phyloP scores from a whole-genome alignment of 441 rosid species.

The Pelargonium citronellum region DNA sequence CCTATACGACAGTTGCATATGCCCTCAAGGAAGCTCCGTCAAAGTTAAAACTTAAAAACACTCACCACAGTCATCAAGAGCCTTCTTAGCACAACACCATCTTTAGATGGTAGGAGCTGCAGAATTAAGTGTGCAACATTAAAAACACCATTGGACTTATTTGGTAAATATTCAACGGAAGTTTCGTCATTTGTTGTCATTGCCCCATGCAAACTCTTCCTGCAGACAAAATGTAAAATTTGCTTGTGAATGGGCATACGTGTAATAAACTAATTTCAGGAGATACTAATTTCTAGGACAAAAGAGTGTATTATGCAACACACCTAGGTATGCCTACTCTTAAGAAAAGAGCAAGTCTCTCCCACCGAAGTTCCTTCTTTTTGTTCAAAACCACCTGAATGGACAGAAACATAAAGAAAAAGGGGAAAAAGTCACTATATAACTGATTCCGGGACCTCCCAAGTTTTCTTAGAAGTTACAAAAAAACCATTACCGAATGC shows the following conservation, averaged over 20 bases:
- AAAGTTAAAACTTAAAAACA: slow-evolving; percentile 21
- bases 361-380: slow-evolving; percentile 86
- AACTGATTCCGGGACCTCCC: slow-evolving; percentile 14
- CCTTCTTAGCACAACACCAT: slow-evolving; percentile 74
- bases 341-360: slow-evolving; percentile 66
- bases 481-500: slow-evolving; percentile 47
- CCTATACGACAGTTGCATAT: background rate
- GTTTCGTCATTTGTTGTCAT: slow-evolving; percentile 34
- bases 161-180: slow-evolving; percentile 33
- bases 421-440: slow-evolving; percentile 13
- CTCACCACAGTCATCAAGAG: slow-evolving; percentile 89
- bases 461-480: slow-evolving; percentile 15
- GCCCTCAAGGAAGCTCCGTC: background rate
- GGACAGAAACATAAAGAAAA: slow-evolving; percentile 7
- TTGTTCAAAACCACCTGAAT: slow-evolving; percentile 66
- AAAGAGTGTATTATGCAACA: background rate
- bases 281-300: slow-evolving; percentile 3
- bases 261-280: background rate
- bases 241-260: slow-evolving; percentile 7
- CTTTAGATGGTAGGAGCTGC: slow-evolving; percentile 65
- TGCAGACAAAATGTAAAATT: slow-evolving; percentile 29
- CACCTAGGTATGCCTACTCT: slow-evolving; percentile 65
- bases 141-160: slow-evolving; percentile 33
- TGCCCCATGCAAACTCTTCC: slow-evolving; percentile 43
- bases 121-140: slow-evolving; percentile 47